phyloP scores from a whole-genome alignment of 768 basidiomycete genomes.

The Royoungia palumana region DNA sequence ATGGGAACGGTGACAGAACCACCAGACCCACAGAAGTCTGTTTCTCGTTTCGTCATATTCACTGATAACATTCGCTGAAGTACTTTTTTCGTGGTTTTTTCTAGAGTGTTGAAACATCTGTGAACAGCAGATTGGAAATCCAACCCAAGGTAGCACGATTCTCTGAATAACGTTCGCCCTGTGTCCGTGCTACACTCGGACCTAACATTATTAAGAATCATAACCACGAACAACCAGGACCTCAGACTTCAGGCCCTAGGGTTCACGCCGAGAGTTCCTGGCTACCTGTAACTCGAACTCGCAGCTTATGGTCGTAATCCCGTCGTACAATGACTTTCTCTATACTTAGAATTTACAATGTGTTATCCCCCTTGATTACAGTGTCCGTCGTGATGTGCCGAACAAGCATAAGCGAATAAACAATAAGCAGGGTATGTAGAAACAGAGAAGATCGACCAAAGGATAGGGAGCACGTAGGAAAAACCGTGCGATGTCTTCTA shows the following conservation, averaged over 20 bases:
- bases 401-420: slow-evolving; percentile 14
- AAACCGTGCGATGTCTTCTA: slow-evolving; percentile 1
- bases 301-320: background rate
- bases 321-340: background rate
- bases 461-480: background rate
- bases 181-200: slow-evolving; percentile 4
- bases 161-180: slow-evolving; percentile 36
- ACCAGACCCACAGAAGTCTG: slow-evolving; percentile 19
- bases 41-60: background rate
- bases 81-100: background rate
- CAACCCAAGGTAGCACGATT: slow-evolving; percentile 31
- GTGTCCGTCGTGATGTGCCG: slow-evolving; percentile 7
- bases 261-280: background rate
- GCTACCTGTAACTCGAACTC: background rate
- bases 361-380: slow-evolving; percentile 12
- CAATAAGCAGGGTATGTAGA: slow-evolving; percentile 22
- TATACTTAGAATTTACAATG: slow-evolving; percentile 15
- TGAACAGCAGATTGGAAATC: background rate
- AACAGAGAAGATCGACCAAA: slow-evolving; percentile 8
- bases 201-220: background rate
- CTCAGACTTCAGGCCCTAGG: background rate
- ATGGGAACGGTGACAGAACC: background rate
- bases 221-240: background rate
- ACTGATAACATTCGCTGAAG: slow-evolving; percentile 16
- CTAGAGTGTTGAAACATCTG: slow-evolving; percentile 7